phyloP scores from a whole-genome alignment of 1,284 basidiomycete genomes.

The Filobasidium uniguttulatum region DNA sequence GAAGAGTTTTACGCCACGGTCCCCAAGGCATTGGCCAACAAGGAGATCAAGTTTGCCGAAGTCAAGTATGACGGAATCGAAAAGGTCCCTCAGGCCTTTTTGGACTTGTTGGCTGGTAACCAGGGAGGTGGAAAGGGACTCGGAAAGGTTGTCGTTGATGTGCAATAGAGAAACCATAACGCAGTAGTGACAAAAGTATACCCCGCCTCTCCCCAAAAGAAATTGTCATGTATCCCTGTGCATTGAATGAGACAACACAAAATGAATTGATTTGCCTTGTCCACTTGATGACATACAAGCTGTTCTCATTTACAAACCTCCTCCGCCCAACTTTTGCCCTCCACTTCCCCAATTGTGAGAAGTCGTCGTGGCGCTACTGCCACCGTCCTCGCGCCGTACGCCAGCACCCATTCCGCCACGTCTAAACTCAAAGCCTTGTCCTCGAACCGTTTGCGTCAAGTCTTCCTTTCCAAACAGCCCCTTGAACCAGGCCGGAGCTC shows the following conservation, averaged over 20 bases:
- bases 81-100: conserved; percentile 16
- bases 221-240: too few species aligned
- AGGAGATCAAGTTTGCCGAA: conserved; percentile 20
- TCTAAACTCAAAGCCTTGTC: conserved; percentile 11
- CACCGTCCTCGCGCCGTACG: conserved; percentile 13
- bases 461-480: conserved; percentile 9
- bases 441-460: conserved; percentile 6
- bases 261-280: too few species aligned
- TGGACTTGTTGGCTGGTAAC: conserved; percentile 16
- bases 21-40: conserved; percentile 16
- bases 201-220: too few species aligned
- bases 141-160: conserved; percentile 18
- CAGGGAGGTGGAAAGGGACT: conserved; percentile 11
- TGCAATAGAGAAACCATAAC: background rate
- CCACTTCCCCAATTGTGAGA: conserved; percentile 27
- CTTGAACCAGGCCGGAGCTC: conserved; percentile 23
- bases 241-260: too few species aligned
- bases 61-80: conserved; percentile 15
- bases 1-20: conserved; percentile 18
- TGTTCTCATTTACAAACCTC: conserved; percentile 16
- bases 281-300: too few species aligned
- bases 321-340: conserved; percentile 30
- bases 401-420: conserved; percentile 6
- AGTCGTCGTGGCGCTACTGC: conserved; percentile 17
- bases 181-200: too few species aligned